Percentiles rank a stretch among this genome's conserved stretches.
These are phyloP conservation scores for Chenopodium quinoa DNA, from an alignment of 148 eudicot genomes.

Conservation along the genomic window DNA sequence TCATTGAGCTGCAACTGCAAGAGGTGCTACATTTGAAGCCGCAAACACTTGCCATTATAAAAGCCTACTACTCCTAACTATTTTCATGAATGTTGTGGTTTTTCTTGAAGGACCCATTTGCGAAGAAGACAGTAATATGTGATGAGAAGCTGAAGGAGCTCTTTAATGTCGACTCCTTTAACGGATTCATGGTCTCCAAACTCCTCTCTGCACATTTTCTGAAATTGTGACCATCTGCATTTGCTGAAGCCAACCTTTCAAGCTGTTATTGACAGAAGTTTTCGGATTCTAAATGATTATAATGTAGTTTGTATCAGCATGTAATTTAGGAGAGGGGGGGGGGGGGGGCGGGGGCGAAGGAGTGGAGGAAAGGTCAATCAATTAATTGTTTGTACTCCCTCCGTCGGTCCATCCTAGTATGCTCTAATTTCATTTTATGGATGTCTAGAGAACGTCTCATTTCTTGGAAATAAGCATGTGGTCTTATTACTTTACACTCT, in stretches of 20 bases:
- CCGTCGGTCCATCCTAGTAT: too few relatives aligned
- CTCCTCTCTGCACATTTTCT: constrained; percentile 59
- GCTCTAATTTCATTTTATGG: too few relatives aligned
- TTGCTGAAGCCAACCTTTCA: background rate
- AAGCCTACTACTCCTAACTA: background rate
- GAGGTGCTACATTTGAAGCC: too few relatives aligned
- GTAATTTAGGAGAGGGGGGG: background rate
- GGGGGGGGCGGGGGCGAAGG: background rate
- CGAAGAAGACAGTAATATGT: constrained; percentile 66
- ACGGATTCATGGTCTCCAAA: constrained; percentile 69
- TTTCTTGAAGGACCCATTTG: constrained; percentile 75
- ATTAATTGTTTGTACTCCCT: too few relatives aligned
- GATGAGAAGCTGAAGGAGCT: constrained; percentile 95
- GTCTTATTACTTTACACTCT: too few relatives aligned
- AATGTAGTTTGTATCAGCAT: background rate
- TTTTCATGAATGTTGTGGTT: background rate
- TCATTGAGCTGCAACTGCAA: too few relatives aligned
- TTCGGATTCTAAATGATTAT: background rate
- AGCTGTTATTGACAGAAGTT: background rate
- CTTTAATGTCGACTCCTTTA: constrained; percentile 66
- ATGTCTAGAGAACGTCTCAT: too few relatives aligned
- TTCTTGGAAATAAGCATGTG: too few relatives aligned
- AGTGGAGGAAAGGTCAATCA: background rate
- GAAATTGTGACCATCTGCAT: constrained; percentile 34
- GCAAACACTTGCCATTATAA: background rate